Percentiles rank a stretch among this genome's conserved stretches.
phyloP scores from a whole-genome alignment of 495 filamentous ascomycete genomes.

The Sordaria brevicollis region DNA sequence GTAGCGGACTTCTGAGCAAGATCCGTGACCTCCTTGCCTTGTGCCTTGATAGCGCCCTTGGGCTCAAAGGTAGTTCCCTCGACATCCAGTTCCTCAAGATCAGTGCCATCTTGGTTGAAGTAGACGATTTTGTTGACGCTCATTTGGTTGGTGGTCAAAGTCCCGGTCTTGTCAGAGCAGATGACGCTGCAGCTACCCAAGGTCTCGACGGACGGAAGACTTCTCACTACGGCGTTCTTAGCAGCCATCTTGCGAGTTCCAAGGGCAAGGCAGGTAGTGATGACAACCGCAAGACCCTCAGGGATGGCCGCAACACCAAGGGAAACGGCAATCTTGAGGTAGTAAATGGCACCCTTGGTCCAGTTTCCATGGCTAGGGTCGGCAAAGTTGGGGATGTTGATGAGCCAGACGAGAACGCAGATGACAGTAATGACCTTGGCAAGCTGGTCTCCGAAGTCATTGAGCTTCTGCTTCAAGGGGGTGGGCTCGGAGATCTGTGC shows the following conservation, averaged over 20 bases:
- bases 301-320: conserved; percentile 97
- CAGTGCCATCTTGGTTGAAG: conserved; percentile 58
- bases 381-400: conserved; percentile 95
- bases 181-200: conserved; percentile 98
- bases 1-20: conserved; percentile 67
- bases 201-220: conserved; percentile 93
- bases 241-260: conserved; percentile 97
- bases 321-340: conserved; percentile 98
- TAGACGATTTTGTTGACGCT: conserved; percentile 90
- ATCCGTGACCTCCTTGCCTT: conserved; percentile 60
- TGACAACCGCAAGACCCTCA: conserved; percentile 93
- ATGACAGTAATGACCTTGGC: conserved; percentile 98
- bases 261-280: conserved; percentile 91
- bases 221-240: conserved; percentile 94
- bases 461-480: conserved; percentile 94
- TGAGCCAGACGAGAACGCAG: conserved; percentile 92
- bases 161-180: conserved; percentile 99
- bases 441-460: conserved; percentile 93
- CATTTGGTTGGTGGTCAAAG: conserved; percentile 98
- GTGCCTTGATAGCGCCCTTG: conserved; percentile 55
- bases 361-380: conserved; percentile 88
- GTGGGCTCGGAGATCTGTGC: conserved; percentile 97
- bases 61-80: conserved; percentile 93
- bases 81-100: conserved; percentile 79
- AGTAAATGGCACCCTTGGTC: conserved; percentile 98